Evolutionary conservation across 257 asterid species (phyloP).

Genomic region (Mentha longifolia): DNA sequence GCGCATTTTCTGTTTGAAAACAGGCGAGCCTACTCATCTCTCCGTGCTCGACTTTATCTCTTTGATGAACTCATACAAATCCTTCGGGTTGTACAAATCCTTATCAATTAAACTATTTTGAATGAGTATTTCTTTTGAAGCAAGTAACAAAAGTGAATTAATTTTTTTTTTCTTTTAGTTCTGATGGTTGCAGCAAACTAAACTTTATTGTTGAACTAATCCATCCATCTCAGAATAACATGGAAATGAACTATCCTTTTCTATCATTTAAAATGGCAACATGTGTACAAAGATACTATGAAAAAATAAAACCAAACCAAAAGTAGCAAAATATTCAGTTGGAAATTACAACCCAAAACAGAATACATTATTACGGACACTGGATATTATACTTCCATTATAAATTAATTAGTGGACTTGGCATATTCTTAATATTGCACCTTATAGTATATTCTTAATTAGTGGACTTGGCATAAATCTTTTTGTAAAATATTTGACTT

Average conservation of each 20-base stretch:
- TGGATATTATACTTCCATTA: not conserved
- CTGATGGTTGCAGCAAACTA: constrained; percentile 57
- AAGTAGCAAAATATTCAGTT: constrained; percentile 12
- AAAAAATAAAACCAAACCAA: not conserved
- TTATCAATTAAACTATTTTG: too few species aligned
- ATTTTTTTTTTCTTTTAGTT: constrained; percentile 35
- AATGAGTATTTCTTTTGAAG: not conserved
- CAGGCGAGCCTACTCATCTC: too few species aligned
- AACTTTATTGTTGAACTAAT: constrained; percentile 56
- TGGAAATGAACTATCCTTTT: constrained; percentile 35
- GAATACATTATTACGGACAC: constrained; percentile 23
- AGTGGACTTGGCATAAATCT: too few species aligned
- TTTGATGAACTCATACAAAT: too few species aligned
- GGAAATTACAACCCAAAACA: constrained; percentile 8
- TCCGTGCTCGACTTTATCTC: too few species aligned
- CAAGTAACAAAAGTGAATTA: constrained; percentile 19
- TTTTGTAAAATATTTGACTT: too few species aligned
- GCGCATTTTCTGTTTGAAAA: too few species aligned
- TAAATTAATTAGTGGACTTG: constrained; percentile 12
- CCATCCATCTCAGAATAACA: constrained; percentile 45
- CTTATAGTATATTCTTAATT: too few species aligned
- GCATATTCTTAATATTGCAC: not conserved
- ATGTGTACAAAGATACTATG: not conserved
- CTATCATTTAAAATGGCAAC: constrained; percentile 16
- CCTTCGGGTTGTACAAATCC: too few species aligned